Evolutionary conservation across 371 early-diverging fungal genomes (phyloP).

Genomic region (Mortierella sp.): DNA sequence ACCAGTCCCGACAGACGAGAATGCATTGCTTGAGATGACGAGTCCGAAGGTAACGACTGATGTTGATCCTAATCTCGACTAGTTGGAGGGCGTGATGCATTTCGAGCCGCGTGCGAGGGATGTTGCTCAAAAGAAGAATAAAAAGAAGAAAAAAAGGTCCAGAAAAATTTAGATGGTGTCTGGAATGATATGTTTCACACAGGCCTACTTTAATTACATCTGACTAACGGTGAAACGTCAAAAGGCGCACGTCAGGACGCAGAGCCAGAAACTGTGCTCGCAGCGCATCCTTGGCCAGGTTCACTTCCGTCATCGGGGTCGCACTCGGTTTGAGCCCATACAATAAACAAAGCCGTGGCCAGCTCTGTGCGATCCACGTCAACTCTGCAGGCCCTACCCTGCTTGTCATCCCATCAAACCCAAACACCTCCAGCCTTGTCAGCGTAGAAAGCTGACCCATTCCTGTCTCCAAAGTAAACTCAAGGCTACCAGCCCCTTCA

Average conservation of each 20-base stretch:
- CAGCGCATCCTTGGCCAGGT: not conserved
- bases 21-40: slow-evolving; percentile 1
- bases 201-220: not conserved
- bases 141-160: not conserved
- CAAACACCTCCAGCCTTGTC: slow-evolving; percentile 2
- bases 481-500: not conserved
- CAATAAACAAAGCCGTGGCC: not conserved
- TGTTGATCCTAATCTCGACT: not conserved
- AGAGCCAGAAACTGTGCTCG: not conserved
- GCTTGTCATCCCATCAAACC: not conserved
- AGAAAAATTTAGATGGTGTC: not conserved
- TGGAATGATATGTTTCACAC: not conserved
- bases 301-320: not conserved
- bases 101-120: not conserved
- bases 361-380: not conserved
- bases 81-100: slow-evolving; percentile 7
- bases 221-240: not conserved
- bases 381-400: not conserved
- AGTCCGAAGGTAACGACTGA: not conserved
- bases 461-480: not conserved
- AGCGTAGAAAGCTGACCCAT: not conserved
- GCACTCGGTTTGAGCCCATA: not conserved
- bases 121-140: not conserved
- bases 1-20: slow-evolving; percentile 10
- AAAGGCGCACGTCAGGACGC: slow-evolving; percentile 4